Base-by-base conservation (phyloP, 192 early-diverging fungal genomes). In the Obelidium mucronatum region DNA sequence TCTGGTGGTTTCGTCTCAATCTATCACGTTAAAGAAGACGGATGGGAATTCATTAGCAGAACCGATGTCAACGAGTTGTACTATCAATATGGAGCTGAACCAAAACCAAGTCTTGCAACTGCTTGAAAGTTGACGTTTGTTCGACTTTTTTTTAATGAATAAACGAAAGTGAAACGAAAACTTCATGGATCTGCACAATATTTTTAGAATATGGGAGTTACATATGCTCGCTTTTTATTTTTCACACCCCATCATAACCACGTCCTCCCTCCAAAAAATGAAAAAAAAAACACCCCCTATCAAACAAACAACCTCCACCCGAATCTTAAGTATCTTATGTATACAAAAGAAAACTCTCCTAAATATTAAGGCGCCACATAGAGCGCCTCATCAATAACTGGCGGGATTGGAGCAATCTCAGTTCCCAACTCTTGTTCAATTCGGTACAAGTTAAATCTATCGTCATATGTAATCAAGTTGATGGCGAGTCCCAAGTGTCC, bases 381-480 rank as follows among this genome's bases (percentile, higher is more conserved):
- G 52, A 98, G 88, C 55, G 87, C 85, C 83, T 94, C 95, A 88
- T 99, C 96, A 75, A 99, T 98, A 58, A 95, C 92, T 6, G 94
- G 95, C 26, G 97, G 97, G 67, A 99, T 99, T 73, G 97, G 92
- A 80, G 94, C 93, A 78, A 99, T 99, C 83, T 98, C 96, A 26
- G 97, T 99, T 61, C 97, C 97, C 54, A 98, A 86, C 81, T 99
- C 96, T 76, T 97, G 95, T 83, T 99, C 97, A 70, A 99, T 98
- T 82, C 92, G 91, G 89, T 98, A 98, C 72, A 99, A 89, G 83
- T 97, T 98, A 84, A 93, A 97, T 52, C 95, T 90, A 84, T 99
- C 97, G 70, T 99, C 97, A 78, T 96, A 95, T 1, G 97, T 99
- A 67, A 99, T 95, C 74, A 99, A 83, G 82, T 99, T 99, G 84